Evolutionary conservation across 192 early-diverging fungal genomes (phyloP).

Genomic region (Coemansia asiatica): DNA sequence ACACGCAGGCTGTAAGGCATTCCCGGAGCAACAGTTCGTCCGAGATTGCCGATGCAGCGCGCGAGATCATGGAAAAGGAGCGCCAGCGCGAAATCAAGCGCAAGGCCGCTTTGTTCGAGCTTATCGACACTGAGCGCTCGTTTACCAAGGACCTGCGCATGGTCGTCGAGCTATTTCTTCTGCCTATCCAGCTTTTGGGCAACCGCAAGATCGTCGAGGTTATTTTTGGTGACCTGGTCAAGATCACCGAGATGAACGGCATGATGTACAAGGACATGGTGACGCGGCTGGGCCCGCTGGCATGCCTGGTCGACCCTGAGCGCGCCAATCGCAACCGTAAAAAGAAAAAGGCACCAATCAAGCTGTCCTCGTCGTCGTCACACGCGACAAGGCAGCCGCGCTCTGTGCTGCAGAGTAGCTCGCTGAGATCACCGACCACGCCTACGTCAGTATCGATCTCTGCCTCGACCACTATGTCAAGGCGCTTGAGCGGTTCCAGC

Average conservation of each 20-base stretch:
- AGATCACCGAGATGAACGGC: constrained; percentile 55
- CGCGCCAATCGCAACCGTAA: constrained; percentile 43
- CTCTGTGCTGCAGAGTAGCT: constrained; percentile 47
- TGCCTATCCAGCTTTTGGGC: constrained; percentile 48
- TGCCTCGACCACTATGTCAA: constrained; percentile 38
- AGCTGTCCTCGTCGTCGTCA: constrained; percentile 11
- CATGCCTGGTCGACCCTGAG: constrained; percentile 44
- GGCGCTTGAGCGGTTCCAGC: constrained; percentile 34
- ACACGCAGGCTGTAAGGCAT: constrained; percentile 20
- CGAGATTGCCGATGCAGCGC: constrained; percentile 9
- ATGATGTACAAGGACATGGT: constrained; percentile 55
- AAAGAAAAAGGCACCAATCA: constrained; percentile 39
- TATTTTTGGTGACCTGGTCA: constrained; percentile 55
- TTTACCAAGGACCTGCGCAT: constrained; percentile 52
- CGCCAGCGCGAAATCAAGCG: constrained; percentile 47
- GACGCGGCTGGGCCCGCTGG: constrained; percentile 42
- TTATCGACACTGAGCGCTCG: constrained; percentile 47
- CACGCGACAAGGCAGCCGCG: constrained; percentile 19
- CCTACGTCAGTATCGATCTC: constrained; percentile 26
- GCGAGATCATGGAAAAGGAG: constrained; percentile 30
- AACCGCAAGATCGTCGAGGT: constrained; percentile 54
- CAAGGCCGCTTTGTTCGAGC: constrained; percentile 53
- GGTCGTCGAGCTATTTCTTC: constrained; percentile 54
- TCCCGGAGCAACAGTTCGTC: constrained; percentile 11
- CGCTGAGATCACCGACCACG: constrained; percentile 32